These are phyloP conservation scores for Talaromyces liani DNA, from an alignment of 495 filamentous ascomycete genomes.

Conservation along the genomic window DNA sequence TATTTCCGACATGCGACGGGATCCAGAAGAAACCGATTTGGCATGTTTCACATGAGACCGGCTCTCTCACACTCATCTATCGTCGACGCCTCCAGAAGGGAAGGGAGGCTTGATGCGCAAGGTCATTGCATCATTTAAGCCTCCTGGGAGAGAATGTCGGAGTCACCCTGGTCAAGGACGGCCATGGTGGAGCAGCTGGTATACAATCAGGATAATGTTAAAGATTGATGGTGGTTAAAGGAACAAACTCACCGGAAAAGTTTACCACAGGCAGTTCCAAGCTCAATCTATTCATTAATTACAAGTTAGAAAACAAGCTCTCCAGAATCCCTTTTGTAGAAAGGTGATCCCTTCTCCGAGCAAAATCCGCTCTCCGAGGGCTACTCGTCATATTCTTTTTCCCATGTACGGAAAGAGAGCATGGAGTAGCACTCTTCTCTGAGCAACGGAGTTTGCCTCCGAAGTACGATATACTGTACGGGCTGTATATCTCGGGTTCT, in stretches of 20 bases:
- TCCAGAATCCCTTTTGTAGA: slow-evolving; percentile 13
- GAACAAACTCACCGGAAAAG: slow-evolving; percentile 48
- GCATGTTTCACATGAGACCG: neutral
- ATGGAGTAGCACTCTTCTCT: slow-evolving; percentile 8
- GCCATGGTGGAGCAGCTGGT: slow-evolving; percentile 81
- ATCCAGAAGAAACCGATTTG: neutral
- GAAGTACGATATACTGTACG: slow-evolving; percentile 7
- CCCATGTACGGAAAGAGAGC: slow-evolving; percentile 52
- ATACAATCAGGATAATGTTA: slow-evolving; percentile 8
- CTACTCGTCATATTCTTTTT: slow-evolving; percentile 54
- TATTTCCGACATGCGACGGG: neutral
- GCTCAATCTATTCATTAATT: slow-evolving; percentile 67
- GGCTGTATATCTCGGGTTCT: slow-evolving; percentile 11
- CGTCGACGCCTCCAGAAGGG: neutral
- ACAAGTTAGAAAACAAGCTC: slow-evolving; percentile 6
- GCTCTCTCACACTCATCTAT: neutral
- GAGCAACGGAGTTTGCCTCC: slow-evolving; percentile 14
- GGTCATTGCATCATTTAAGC: slow-evolving; percentile 5
- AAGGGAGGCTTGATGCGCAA: neutral
- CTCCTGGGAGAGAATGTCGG: slow-evolving; percentile 69
- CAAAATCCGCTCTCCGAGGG: slow-evolving; percentile 76
- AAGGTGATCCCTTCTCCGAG: slow-evolving; percentile 37
- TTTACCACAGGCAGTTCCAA: slow-evolving; percentile 91
- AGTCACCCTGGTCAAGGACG: slow-evolving; percentile 95
- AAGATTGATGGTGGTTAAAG: neutral